phyloP scores from a whole-genome alignment of 2,329 filamentous ascomycete genomes.

The Pestalotiopsis sp. region DNA sequence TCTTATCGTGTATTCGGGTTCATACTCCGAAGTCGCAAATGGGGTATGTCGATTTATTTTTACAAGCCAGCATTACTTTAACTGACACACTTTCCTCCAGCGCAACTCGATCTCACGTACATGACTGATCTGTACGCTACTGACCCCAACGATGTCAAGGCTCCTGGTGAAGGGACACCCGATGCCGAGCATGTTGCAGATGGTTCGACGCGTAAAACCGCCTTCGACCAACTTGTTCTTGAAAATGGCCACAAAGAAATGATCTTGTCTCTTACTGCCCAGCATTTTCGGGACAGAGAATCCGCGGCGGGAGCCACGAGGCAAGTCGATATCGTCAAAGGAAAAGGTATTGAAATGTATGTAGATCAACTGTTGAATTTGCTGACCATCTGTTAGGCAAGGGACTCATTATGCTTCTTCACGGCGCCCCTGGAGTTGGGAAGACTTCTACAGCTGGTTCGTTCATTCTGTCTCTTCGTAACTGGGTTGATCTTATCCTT shows the following conservation, averaged over 20 bases:
- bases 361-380: not conserved
- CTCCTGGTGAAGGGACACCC: no score
- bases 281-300: not conserved
- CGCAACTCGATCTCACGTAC: not conserved
- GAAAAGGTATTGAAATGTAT: not conserved
- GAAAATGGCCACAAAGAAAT: not conserved
- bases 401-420: not conserved
- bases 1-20: not conserved
- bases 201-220: not conserved
- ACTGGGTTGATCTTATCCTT: no score
- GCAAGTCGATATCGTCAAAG: not conserved
- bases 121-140: not conserved
- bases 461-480: no score
- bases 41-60: not conserved
- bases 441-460: not conserved
- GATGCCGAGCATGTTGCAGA: not conserved
- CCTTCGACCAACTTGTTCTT: not conserved
- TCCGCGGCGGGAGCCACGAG: not conserved
- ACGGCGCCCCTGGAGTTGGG: not conserved
- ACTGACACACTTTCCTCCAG: not conserved
- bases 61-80: not conserved
- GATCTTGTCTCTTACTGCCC: not conserved
- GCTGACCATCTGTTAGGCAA: not conserved
- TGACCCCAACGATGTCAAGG: not conserved
- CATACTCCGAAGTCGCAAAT: not conserved